Percentiles rank a stretch among this genome's conserved stretches.
phyloP scores from a whole-genome alignment of 805 yeast genomes.

The Sungouiozyma ichnusensis region DNA sequence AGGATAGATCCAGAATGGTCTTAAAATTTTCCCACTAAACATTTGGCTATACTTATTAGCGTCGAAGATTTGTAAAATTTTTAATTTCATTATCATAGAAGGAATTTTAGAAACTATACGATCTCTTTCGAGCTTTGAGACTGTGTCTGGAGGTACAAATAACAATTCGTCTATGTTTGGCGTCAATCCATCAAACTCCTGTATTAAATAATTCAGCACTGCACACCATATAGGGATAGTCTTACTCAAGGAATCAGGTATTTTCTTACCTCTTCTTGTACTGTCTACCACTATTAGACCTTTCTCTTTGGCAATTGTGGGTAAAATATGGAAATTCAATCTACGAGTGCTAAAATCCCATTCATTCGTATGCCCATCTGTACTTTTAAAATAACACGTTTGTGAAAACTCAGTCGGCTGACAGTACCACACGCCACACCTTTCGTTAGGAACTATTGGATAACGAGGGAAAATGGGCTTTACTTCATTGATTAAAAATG shows the following conservation, averaged over 20 bases:
- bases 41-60: conserved; percentile 23
- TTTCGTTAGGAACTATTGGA: conserved; percentile 61
- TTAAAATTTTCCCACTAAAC: conserved; percentile 39
- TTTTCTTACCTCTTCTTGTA: conserved; percentile 70
- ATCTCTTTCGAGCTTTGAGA: conserved; percentile 46
- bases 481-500: conserved; percentile 33
- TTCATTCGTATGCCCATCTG: conserved; percentile 79
- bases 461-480: conserved; percentile 29
- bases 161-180: conserved; percentile 28
- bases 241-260: conserved; percentile 82
- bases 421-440: conserved; percentile 85
- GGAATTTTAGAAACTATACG: conserved; percentile 42
- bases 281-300: conserved; percentile 69
- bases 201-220: conserved; percentile 49
- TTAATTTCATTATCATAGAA: conserved; percentile 36
- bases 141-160: conserved; percentile 40
- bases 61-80: conserved; percentile 32
- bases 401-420: conserved; percentile 33
- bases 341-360: conserved; percentile 74
- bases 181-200: conserved; percentile 21
- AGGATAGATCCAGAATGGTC: conserved; percentile 67
- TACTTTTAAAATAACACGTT: conserved; percentile 72
- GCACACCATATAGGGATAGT: conserved; percentile 92
- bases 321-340: conserved; percentile 61
- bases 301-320: conserved; percentile 30